Evolutionary conservation across 148 eudicot genomes (phyloP).

Genomic region (Fagopyrum homotropicum): DNA sequence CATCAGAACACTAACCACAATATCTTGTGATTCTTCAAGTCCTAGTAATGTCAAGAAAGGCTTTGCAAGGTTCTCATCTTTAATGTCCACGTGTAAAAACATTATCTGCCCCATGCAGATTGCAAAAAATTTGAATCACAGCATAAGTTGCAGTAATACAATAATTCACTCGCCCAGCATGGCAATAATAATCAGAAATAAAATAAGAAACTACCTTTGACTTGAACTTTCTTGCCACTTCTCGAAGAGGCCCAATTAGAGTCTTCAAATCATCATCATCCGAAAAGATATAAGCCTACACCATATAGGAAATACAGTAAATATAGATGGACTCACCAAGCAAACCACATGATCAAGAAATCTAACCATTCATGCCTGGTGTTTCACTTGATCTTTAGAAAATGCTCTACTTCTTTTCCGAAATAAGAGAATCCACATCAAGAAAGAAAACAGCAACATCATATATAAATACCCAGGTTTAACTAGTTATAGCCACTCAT

Average conservation of each 20-base stretch:
- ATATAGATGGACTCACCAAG: background rate
- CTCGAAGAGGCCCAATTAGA: constrained; percentile 56
- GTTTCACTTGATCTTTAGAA: background rate
- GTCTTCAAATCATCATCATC: constrained; percentile 54
- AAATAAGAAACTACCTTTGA: constrained; percentile 45
- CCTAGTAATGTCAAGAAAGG: constrained; percentile 83
- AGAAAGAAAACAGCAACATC: background rate
- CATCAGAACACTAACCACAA: constrained; percentile 47
- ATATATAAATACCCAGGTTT: background rate
- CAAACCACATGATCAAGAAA: background rate
- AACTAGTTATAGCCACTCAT: background rate
- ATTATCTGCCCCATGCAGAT: constrained; percentile 47
- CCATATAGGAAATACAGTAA: constrained; percentile 13
- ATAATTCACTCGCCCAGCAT: background rate
- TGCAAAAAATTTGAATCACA: background rate
- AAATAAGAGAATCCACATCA: background rate
- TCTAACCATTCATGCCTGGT: background rate
- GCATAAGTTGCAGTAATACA: background rate
- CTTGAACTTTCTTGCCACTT: constrained; percentile 69
- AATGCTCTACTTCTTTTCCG: background rate
- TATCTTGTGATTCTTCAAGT: constrained; percentile 67
- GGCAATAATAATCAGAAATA: background rate
- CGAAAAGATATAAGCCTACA: constrained; percentile 75
- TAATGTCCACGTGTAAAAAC: constrained; percentile 58
- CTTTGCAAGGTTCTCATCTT: constrained; percentile 82